Base-by-base conservation (phyloP, 2,329 filamentous ascomycete genomes). In the Penicillium occitanis region DNA sequence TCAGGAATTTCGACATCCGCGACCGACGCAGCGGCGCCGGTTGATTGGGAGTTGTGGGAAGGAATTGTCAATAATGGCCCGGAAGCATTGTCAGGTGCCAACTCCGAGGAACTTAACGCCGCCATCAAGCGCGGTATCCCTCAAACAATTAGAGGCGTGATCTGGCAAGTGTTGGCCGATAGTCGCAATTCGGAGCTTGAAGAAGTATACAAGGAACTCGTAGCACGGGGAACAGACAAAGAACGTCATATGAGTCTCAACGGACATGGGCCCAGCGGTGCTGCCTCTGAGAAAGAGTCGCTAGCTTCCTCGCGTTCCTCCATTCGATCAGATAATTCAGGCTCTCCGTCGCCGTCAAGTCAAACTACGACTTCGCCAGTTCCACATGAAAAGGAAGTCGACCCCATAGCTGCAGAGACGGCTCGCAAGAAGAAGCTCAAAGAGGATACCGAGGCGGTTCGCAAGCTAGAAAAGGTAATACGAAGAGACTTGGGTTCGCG, bases 21-120 rank as follows among this genome's bases (percentile, higher is more conserved):
- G 68, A 80, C 81, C 14, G 91, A 93, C 73, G 81, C 83, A 37
- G 79, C 81, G 30, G 83, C 84, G 17, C 89, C 91, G 28, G 95
- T 99, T n/a, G 93, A 99, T 75, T 99, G 95, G 95, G 95, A 99
- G 77, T 81, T 99, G 46, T 99, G 95, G 95, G 94, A 99, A 76
- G 88, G 91, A 28, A 90, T 99, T 3, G 95, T 99, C 40, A 96
- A 97, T 71, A 92, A 97, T 80, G 95, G 95, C 0, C 93, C 93
- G 17, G 88, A 92, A 33, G 94, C 92, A 10, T 91, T 98, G 60
- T 91, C 92, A 11, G 88, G 92, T 67, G 93, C 92, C 3, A 97
- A 93, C 73, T 86, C 94, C 0, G 92, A 96, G 72, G 93, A 97
- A 76, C 82, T 99, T 66, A 97, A 94, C 74, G 88, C 86, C 70